Base-by-base conservation (phyloP, 371 early-diverging fungal genomes). In the Racocetra persica region DNA sequence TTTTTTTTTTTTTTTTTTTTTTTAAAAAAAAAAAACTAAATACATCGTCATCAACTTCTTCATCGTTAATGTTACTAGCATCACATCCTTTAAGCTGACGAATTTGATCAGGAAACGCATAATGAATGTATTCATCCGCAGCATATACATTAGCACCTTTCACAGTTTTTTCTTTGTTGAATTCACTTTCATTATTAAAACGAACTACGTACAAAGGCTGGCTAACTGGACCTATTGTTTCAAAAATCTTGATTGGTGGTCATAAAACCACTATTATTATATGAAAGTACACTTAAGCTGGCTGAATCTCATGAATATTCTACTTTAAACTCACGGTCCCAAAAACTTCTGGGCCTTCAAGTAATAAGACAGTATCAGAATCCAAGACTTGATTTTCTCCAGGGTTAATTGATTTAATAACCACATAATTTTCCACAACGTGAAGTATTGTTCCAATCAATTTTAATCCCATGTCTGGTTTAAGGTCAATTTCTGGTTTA, bases 141-240 rank as follows among this genome's bases (percentile, higher is more conserved):
- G 84, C 93, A 72, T 85, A 96, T 0, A 97, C 91, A 3, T 82
- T 83, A 0, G 84, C 85, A 5, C 94, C 96, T 0, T 88, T 71
- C 6, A 67, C 78, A 26, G 87, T 83, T 20, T 81, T 51, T 65
- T 83, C 83, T 18, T 77, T 52, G 60, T 90, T 90, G 22, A 94
- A 89, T 41, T 96, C 95, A 4, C 86, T 83, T 3, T 86, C 80
- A 22, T 84, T 82, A 75, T 92, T 91, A 86, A 94, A 95, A 18
- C 95, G 86, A 2, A 98, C 89, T 7, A 93, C 90, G 82, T 97
- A 98, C 73, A 93, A 84, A 3, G 99, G 99, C 38, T 89, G 84
- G 1, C 86, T 81, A 2, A 98, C 93, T 4, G 97, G 98, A 2
- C 99, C 99, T 89, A 98, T 96, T 0, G 96, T 96, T 75, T 98